phyloP scores from a whole-genome alignment of 202 grass and related monocot genomes.

The Setaria italica region DNA sequence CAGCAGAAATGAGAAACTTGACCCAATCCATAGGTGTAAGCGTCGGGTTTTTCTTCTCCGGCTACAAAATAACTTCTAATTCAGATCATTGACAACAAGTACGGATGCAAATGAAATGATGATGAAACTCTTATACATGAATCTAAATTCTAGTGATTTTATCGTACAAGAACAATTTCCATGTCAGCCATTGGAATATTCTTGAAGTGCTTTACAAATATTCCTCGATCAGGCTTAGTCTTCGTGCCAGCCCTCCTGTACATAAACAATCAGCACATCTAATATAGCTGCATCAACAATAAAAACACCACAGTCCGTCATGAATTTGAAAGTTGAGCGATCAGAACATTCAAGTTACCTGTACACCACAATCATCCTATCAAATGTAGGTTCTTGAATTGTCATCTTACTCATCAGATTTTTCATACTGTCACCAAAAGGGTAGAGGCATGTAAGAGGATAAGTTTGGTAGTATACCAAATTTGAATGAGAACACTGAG shows the following conservation, averaged over 20 bases:
- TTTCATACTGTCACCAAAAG: slow-evolving; percentile 59
- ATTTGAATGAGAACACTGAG: slow-evolving; percentile 20
- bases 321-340: slow-evolving; percentile 37
- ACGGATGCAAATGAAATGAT: slow-evolving; percentile 17
- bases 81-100: slow-evolving; percentile 30
- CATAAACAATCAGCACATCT: slow-evolving; percentile 34
- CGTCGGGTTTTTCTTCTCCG: slow-evolving; percentile 94
- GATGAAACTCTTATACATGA: slow-evolving; percentile 31
- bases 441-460: slow-evolving; percentile 24
- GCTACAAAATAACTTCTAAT: slow-evolving; percentile 65
- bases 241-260: slow-evolving; percentile 71
- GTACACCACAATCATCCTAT: slow-evolving; percentile 96
- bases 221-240: slow-evolving; percentile 65
- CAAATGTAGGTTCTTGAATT: slow-evolving; percentile 97
- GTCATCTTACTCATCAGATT: slow-evolving; percentile 82
- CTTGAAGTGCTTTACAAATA: slow-evolving; percentile 95
- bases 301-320: slow-evolving; percentile 11
- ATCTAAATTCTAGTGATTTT: slow-evolving; percentile 32
- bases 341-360: slow-evolving; percentile 60
- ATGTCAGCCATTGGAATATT: slow-evolving; percentile 97
- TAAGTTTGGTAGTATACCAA: slow-evolving; percentile 29
- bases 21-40: slow-evolving; percentile 99
- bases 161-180: slow-evolving; percentile 96
- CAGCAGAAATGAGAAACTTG: slow-evolving; percentile 92
- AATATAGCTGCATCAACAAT: slow-evolving; percentile 38